A percentile compares a stretch with the other conserved stretches of the same genome.
These are phyloP conservation scores for Carallia pectinifolia DNA, from an alignment of 345 rosid species.

Conservation along the genomic window DNA sequence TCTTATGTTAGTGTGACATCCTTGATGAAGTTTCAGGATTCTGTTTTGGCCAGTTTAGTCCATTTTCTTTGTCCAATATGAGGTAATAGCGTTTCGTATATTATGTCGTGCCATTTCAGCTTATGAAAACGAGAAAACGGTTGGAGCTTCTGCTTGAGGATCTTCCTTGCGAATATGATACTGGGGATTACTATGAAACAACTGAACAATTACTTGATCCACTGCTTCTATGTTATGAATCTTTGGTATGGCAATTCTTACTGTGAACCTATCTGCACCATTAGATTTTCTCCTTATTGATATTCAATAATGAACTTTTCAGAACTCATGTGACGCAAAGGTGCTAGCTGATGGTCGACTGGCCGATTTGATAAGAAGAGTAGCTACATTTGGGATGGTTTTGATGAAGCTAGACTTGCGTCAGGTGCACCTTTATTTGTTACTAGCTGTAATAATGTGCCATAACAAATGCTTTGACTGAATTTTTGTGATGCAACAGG, in stretches of 20 bases:
- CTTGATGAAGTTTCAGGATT: neutral
- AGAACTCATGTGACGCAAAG: slow-evolving; percentile 90
- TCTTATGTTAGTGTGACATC: neutral
- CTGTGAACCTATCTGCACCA: no score
- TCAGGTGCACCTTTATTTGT: slow-evolving; percentile 51
- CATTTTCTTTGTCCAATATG: neutral
- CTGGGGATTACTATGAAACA: slow-evolving; percentile 76
- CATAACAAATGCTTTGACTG: slow-evolving; percentile 2
- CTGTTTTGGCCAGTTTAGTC: neutral
- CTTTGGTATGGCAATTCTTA: slow-evolving; percentile 48
- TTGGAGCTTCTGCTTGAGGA: slow-evolving; percentile 89
- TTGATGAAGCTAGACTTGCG: slow-evolving; percentile 96
- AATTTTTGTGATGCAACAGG: slow-evolving; percentile 46
- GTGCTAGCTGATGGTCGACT: slow-evolving; percentile 89
- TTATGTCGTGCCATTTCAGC: slow-evolving; percentile 46
- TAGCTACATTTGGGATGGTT: slow-evolving; percentile 85
- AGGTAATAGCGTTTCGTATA: slow-evolving; percentile 8
- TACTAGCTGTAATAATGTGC: neutral
- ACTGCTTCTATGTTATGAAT: slow-evolving; percentile 79
- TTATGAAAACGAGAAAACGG: slow-evolving; percentile 69
- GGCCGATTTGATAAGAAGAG: slow-evolving; percentile 90
- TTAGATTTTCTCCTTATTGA: slow-evolving; percentile 1
- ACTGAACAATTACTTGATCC: slow-evolving; percentile 81
- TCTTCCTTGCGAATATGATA: slow-evolving; percentile 86
- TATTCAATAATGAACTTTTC: slow-evolving; percentile 16